These are phyloP conservation scores for Monosporozyma servazzii DNA, from an alignment of 805 yeast species.

Conservation along the genomic window DNA sequence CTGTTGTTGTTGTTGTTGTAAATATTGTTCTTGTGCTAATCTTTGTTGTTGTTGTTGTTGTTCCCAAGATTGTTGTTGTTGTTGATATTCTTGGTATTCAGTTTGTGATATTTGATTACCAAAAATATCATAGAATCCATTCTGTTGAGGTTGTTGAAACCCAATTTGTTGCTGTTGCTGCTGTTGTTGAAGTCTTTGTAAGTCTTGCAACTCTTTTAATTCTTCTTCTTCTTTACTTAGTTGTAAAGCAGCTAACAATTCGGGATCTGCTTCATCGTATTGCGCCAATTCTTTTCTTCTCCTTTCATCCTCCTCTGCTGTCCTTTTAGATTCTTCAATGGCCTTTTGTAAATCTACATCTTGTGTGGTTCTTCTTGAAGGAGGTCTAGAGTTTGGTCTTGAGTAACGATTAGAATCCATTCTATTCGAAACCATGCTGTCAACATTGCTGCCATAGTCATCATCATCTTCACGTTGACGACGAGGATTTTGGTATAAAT, in stretches of 20 bases:
- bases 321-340: slow-evolving; percentile 64
- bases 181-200: slow-evolving; percentile 20
- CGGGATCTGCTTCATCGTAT: slow-evolving; percentile 21
- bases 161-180: slow-evolving; percentile 10
- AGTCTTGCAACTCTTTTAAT: slow-evolving; percentile 23
- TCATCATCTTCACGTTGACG: background rate
- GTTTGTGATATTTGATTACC: slow-evolving; percentile 25
- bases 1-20: slow-evolving; percentile 21
- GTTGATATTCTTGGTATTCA: slow-evolving; percentile 24
- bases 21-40: slow-evolving; percentile 19
- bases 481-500: background rate
- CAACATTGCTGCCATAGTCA: background rate
- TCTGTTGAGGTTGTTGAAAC: slow-evolving; percentile 11
- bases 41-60: slow-evolving; percentile 24
- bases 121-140: slow-evolving; percentile 20
- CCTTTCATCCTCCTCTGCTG: slow-evolving; percentile 77
- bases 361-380: slow-evolving; percentile 18
- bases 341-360: slow-evolving; percentile 78
- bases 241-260: slow-evolving; percentile 25
- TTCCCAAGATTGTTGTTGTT: slow-evolving; percentile 21
- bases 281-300: slow-evolving; percentile 33
- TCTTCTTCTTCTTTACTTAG: slow-evolving; percentile 28
- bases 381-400: background rate
- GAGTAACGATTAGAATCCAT: background rate
- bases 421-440: background rate